Percentiles rank a stretch among this genome's conserved stretches.
These are phyloP conservation scores for Prunus davidiana DNA, from an alignment of 306 rosid genomes.

Conservation along the genomic window DNA sequence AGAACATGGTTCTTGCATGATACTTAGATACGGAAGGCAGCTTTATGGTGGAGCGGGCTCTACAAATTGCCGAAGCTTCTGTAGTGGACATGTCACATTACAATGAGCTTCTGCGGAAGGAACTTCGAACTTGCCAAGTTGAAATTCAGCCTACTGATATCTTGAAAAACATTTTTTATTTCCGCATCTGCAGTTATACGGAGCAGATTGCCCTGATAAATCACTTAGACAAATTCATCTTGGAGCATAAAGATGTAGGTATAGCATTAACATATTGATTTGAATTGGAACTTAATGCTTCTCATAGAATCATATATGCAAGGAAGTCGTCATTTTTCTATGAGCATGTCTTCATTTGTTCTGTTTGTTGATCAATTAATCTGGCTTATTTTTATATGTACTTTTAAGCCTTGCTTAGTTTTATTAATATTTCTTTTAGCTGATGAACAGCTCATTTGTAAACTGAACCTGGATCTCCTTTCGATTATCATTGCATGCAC, in stretches of 20 bases:
- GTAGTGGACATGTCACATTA: slow-evolving; percentile 63
- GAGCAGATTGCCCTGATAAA: slow-evolving; percentile 87
- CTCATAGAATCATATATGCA: not conserved
- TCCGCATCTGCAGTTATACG: slow-evolving; percentile 83
- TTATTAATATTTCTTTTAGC: not conserved
- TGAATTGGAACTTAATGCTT: not conserved
- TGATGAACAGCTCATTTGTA: not conserved
- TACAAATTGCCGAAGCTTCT: slow-evolving; percentile 90
- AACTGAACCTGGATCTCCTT: not conserved
- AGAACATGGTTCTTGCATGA: slow-evolving; percentile 21
- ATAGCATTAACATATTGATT: slow-evolving; percentile 11
- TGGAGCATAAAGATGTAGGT: slow-evolving; percentile 82
- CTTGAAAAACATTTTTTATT: slow-evolving; percentile 76
- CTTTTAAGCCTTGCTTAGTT: not conserved
- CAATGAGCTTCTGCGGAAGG: slow-evolving; percentile 45
- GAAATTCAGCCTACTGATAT: slow-evolving; percentile 57
- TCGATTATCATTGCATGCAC: not conserved
- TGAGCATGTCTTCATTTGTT: not conserved
- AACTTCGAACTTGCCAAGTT: slow-evolving; percentile 38
- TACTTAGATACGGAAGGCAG: slow-evolving; percentile 88
- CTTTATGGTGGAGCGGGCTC: slow-evolving; percentile 91
- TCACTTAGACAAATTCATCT: slow-evolving; percentile 78
- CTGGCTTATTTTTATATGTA: not conserved
- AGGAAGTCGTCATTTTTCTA: not conserved
- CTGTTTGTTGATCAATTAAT: not conserved